Conservation (phyloP, 1,139 yeast species). For the Lodderomyces parapsilosis region DNA sequence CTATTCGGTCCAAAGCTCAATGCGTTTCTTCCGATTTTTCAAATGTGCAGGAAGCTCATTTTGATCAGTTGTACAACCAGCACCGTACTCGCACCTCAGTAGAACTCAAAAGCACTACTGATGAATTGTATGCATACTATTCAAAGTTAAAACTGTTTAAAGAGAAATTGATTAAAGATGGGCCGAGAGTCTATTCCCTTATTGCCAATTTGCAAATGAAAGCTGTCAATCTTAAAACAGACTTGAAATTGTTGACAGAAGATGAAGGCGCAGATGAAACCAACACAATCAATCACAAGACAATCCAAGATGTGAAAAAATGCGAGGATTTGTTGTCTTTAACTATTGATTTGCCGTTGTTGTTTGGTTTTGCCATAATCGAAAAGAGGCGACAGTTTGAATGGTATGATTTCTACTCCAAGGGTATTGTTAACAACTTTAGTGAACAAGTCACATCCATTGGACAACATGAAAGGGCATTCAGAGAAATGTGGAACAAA, state of each 20-base stretch:
- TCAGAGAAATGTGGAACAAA: constrained; percentile 62
- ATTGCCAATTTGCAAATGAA: constrained; percentile 42
- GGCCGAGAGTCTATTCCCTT: constrained; percentile 26
- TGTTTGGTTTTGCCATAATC: constrained; percentile 74
- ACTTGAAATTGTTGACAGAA: constrained; percentile 21
- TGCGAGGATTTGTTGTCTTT: constrained; percentile 48
- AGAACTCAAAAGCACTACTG: constrained; percentile 15
- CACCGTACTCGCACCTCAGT: background rate
- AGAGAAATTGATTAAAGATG: constrained; percentile 21
- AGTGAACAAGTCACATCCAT: constrained; percentile 61
- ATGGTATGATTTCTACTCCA: constrained; percentile 60
- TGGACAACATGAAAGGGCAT: constrained; percentile 56
- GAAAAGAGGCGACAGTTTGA: constrained; percentile 68
- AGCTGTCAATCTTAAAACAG: constrained; percentile 35
- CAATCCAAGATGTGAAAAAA: constrained; percentile 31
- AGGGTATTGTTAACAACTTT: constrained; percentile 48
- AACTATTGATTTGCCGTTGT: constrained; percentile 73
- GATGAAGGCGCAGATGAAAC: constrained; percentile 7
- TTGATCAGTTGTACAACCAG: background rate
- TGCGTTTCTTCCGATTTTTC: background rate
- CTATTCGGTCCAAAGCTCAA: background rate
- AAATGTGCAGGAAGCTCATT: background rate
- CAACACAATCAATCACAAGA: constrained; percentile 18
- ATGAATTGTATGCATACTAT: constrained; percentile 16
- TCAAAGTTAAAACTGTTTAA: constrained; percentile 26